Evolutionary conservation across 2,329 filamentous ascomycete genomes (phyloP), one percentile per base, ranked within the genome.

Genomic region (Cercospora nicotianae): DNA sequence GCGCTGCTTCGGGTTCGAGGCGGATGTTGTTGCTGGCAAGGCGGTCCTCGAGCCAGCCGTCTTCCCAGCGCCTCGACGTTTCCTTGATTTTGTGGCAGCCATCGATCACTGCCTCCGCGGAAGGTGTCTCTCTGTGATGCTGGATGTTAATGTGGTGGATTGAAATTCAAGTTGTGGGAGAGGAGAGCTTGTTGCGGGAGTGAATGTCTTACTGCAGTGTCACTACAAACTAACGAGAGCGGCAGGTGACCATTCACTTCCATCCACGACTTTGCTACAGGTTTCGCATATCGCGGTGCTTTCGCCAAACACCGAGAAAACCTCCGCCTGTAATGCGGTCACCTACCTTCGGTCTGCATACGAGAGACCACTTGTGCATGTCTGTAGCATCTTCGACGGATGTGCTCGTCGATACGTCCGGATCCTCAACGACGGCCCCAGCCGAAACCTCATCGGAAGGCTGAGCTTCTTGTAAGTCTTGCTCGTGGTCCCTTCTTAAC

Each of bases 261-360:
- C 42, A 20, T 31, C n/a, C 33, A 23, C 48, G 61, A 39, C 2
- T 36, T 28, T 36, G 30, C 7, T n/a, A 57, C n/a, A 33, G 30
- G 4, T 59, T 9, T 64, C 62, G 60, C 63, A 68, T 68, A 20
- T 71, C 67, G 7, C 81, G 79, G 63, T 70, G 69, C 70, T 78
- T 79, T 67, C 72, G 73, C 67, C 77, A 80, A 1, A 80, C 68
- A 12, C 76, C 79, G 20, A 81, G 61, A 66, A 81, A 81, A 3
- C 79, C 79, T 48, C 79, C 79, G 20, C 79, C 79, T 13, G 75
- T 70, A 31, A 80, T 73, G 8, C 73, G 71, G 13, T 79, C 77
- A 23, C 79, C 79, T 10, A 80, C 79, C 64, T 80, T 80, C 2
- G 79, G 79, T 55, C 79, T 72, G 66, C 79, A 81, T 10, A 80